phyloP scores from a whole-genome alignment of 352 stramenopile genomes.

The Phytophthora boehmeriae region DNA sequence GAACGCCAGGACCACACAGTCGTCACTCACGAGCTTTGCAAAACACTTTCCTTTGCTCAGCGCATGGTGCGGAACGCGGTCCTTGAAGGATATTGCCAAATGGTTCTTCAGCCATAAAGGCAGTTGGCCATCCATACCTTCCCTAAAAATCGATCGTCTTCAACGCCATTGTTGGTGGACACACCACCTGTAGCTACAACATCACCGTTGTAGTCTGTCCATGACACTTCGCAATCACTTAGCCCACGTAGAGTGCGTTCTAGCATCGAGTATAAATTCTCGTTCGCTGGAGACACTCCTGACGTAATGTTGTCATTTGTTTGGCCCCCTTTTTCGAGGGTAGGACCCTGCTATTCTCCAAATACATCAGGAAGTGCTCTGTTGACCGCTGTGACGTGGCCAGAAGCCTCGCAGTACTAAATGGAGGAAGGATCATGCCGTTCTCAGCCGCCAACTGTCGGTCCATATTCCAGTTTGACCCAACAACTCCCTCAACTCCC shows the following conservation, averaged over 20 bases:
- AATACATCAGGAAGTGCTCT: slow-evolving; percentile 88
- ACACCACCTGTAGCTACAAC: slow-evolving; percentile 25
- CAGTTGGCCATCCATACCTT: slow-evolving; percentile 61
- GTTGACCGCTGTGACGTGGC: slow-evolving; percentile 66
- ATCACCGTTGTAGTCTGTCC: slow-evolving; percentile 77
- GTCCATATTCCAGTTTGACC: slow-evolving; percentile 56
- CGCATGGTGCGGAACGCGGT: slow-evolving; percentile 33
- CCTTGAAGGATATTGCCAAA: slow-evolving; percentile 47
- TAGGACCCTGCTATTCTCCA: slow-evolving; percentile 46
- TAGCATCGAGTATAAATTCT: slow-evolving; percentile 89
- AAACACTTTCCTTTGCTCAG: slow-evolving; percentile 88
- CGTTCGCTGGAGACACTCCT: slow-evolving; percentile 67
- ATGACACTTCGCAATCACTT: slow-evolving; percentile 87
- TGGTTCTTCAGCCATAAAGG: slow-evolving; percentile 77
- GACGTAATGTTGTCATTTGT: slow-evolving; percentile 3
- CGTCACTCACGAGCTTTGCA: slow-evolving; percentile 77
- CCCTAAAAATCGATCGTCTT: slow-evolving; percentile 48
- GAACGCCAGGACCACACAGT: slow-evolving; percentile 80
- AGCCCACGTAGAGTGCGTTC: slow-evolving; percentile 75
- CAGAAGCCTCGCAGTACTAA: slow-evolving; percentile 82
- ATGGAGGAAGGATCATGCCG: slow-evolving; percentile 73
- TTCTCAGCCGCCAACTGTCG: slow-evolving; percentile 49
- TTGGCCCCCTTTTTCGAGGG: slow-evolving; percentile 6
- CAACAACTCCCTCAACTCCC: slow-evolving; percentile 46
- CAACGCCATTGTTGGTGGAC: slow-evolving; percentile 18